phyloP scores from a whole-genome alignment of 345 rosid species.

The Eutrema heterophyllum region DNA sequence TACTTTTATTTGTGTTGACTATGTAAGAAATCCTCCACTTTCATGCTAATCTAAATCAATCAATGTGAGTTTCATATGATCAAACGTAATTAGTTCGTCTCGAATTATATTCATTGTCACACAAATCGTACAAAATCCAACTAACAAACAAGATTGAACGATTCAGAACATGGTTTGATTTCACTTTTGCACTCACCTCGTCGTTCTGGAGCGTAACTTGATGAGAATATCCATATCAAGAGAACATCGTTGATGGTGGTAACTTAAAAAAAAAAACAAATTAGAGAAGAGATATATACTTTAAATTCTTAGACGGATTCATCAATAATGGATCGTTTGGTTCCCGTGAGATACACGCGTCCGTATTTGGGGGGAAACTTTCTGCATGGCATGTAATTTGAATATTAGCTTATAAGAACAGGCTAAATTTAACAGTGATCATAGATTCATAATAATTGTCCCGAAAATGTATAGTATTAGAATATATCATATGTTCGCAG shows the following conservation, averaged over 20 bases:
- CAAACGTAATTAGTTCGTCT: neutral
- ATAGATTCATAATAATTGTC: neutral
- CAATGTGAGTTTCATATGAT: slow-evolving; percentile 10
- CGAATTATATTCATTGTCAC: neutral
- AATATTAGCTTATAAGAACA: neutral
- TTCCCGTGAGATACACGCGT: slow-evolving; percentile 13
- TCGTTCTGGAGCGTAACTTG: neutral
- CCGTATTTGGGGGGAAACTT: slow-evolving; percentile 1
- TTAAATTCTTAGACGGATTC: neutral
- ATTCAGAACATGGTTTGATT: neutral
- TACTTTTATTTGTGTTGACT: slow-evolving; percentile 7
- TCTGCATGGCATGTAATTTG: slow-evolving; percentile 21
- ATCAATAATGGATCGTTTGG: slow-evolving; percentile 1
- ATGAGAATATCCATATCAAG: neutral
- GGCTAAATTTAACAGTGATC: neutral
- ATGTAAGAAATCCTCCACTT: slow-evolving; percentile 20
- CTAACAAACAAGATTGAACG: neutral
- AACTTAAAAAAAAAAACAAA: too few relatives aligned
- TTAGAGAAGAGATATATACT: neutral
- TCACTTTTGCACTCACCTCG: slow-evolving; percentile 3
- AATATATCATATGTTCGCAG: neutral
- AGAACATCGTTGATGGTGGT: neutral
- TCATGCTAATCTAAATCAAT: slow-evolving; percentile 6
- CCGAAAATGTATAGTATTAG: neutral
- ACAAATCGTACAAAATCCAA: neutral